phyloP scores from a whole-genome alignment of 2,329 filamentous ascomycete genomes.

The Coniochaeta ligniaria region DNA sequence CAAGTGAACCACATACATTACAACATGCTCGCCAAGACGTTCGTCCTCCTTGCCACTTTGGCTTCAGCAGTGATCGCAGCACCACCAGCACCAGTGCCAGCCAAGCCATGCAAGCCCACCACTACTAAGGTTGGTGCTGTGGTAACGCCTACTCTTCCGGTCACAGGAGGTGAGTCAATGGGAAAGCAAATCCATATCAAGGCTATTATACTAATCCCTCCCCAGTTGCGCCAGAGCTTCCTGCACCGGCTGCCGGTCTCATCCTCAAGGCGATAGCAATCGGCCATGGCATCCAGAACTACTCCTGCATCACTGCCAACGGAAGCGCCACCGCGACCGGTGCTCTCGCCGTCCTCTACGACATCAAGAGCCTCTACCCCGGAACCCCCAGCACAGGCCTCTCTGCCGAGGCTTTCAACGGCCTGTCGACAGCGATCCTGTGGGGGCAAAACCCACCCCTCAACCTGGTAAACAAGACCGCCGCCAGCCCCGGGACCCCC shows the following conservation, averaged over 20 bases:
- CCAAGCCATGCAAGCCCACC: neutral
- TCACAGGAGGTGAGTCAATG: neutral
- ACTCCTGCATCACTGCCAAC: constrained; percentile 44
- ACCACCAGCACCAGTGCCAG: neutral
- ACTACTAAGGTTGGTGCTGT: neutral
- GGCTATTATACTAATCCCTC: neutral
- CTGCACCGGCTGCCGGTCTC: constrained; percentile 27
- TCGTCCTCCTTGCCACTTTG: neutral
- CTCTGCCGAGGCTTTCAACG: constrained; percentile 25
- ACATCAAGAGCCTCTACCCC: constrained; percentile 45
- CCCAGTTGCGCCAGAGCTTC: constrained; percentile 32
- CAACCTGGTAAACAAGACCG: constrained; percentile 28
- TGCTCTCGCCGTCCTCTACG: constrained; percentile 54
- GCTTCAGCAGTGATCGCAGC: neutral
- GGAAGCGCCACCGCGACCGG: constrained; percentile 34
- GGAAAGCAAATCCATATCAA: neutral
- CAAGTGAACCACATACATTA: neutral
- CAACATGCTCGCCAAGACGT: neutral
- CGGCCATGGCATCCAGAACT: constrained; percentile 63
- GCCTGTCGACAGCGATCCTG: constrained; percentile 32
- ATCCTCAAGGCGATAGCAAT: constrained; percentile 48
- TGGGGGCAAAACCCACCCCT: constrained; percentile 37
- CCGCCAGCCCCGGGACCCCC: constrained; percentile 17
- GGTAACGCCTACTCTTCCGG: neutral
- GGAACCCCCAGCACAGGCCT: constrained; percentile 30